Conservation (phyloP, 139 green algal species). For the Marvania coccoides region DNA sequence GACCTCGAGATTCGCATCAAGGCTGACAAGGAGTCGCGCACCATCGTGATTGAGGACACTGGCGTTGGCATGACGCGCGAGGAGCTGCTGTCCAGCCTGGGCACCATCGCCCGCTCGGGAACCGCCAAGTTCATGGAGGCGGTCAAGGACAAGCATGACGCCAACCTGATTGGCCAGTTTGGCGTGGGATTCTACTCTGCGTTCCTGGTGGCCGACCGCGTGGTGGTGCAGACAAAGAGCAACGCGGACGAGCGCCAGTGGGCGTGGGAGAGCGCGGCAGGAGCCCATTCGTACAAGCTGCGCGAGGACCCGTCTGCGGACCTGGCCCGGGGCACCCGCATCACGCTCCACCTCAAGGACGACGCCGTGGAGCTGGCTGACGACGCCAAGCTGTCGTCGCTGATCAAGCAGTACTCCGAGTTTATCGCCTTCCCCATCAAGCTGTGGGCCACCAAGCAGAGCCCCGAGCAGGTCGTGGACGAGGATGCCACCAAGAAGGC, state of each 20-base stretch:
- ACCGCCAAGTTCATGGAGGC: conserved; percentile 97
- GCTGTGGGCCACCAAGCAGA: conserved; percentile 41
- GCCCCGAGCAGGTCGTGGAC: conserved; percentile 54
- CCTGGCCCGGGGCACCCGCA: conserved; percentile 70
- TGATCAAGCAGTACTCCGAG: conserved; percentile 98
- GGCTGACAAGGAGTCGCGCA: conserved; percentile 70
- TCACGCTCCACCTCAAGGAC: conserved; percentile 94
- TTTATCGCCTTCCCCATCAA: conserved; percentile 99
- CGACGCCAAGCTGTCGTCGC: conserved; percentile 52
- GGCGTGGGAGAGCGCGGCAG: conserved; percentile 83
- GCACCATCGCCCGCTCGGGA: conserved; percentile 92
- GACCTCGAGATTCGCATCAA: conserved; percentile 89
- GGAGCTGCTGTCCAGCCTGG: conserved; percentile 86
- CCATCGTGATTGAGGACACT: conserved; percentile 90
- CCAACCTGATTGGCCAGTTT: conserved; percentile 94
- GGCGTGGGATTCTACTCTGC: conserved; percentile 98
- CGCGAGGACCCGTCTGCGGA: conserved; percentile 36
- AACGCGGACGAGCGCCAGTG: conserved; percentile 67
- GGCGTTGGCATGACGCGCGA: conserved; percentile 93
- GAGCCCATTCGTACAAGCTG: conserved; percentile 77
- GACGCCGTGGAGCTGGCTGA: conserved; percentile 77
- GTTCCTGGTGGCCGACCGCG: conserved; percentile 81
- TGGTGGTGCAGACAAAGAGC: conserved; percentile 79
- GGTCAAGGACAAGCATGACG: conserved; percentile 78
- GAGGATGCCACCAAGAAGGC: conserved; percentile 66